phyloP scores from a whole-genome alignment of 495 filamentous ascomycete species.

The Penicillium turbatum region DNA sequence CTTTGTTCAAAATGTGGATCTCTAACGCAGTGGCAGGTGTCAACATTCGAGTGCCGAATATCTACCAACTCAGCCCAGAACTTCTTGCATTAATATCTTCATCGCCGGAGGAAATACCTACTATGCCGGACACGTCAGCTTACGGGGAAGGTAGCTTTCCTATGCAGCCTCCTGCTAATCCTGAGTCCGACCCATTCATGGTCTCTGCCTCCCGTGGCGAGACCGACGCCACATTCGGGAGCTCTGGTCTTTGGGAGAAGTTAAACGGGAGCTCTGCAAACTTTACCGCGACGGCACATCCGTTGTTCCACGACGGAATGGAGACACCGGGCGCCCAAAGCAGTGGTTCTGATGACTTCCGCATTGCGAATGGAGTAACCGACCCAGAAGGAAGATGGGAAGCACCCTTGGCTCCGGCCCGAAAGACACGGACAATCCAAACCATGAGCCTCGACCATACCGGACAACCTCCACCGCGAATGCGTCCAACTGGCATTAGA shows the following conservation, averaged over 20 bases:
- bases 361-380: slow-evolving; percentile 33
- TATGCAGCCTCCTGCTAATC: slow-evolving; percentile 40
- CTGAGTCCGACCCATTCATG: slow-evolving; percentile 44
- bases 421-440: slow-evolving; percentile 58
- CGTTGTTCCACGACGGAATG: slow-evolving; percentile 36
- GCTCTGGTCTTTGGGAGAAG: slow-evolving; percentile 55
- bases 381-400: slow-evolving; percentile 43
- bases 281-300: slow-evolving; percentile 29
- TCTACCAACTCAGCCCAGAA: slow-evolving; percentile 76
- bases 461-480: slow-evolving; percentile 60
- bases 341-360: slow-evolving; percentile 42
- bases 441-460: slow-evolving; percentile 45
- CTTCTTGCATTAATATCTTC: slow-evolving; percentile 49
- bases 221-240: slow-evolving; percentile 39
- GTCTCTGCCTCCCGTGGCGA: slow-evolving; percentile 42
- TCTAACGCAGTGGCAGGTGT: slow-evolving; percentile 55
- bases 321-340: slow-evolving; percentile 43
- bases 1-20: slow-evolving; percentile 5
- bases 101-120: slow-evolving; percentile 34
- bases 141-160: slow-evolving; percentile 39
- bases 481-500: slow-evolving; percentile 52
- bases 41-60: slow-evolving; percentile 70
- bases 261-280: slow-evolving; percentile 48
- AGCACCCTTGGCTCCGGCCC: slow-evolving; percentile 62
- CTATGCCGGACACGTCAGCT: slow-evolving; percentile 34